Conservation (phyloP, 2,329 filamentous ascomycete genomes). For the Lasiodiplodia hormozganensis region DNA sequence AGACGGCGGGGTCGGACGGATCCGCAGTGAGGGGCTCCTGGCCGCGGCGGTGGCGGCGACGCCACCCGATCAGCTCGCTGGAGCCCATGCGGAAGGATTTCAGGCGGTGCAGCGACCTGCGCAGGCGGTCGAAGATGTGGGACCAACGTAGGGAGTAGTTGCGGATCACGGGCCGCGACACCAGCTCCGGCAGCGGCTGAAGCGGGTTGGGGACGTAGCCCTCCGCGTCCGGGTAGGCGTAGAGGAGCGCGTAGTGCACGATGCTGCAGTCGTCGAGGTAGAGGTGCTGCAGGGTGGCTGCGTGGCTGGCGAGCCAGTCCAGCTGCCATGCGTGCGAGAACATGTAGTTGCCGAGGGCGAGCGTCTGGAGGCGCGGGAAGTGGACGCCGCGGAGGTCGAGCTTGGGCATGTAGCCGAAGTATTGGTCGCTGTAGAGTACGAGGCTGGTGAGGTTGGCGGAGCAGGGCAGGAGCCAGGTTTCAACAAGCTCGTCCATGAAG, state of each 20-base stretch:
- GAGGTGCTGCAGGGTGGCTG: constrained; percentile 48
- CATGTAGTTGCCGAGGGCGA: constrained; percentile 51
- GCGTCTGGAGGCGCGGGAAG: constrained; percentile 50
- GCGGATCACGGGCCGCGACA: background rate
- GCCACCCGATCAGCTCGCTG: background rate
- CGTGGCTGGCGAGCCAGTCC: constrained; percentile 54
- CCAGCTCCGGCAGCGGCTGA: too few relatives aligned
- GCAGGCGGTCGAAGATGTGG: background rate
- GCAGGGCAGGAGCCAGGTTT: constrained; percentile 35
- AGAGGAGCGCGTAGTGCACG: constrained; percentile 30
- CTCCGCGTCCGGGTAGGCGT: background rate
- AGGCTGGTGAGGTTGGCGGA: constrained; percentile 48
- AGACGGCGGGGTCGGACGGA: background rate
- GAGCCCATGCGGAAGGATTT: background rate
- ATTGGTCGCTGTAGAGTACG: constrained; percentile 39
- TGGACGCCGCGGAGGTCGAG: constrained; percentile 42
- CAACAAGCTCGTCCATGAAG: constrained; percentile 34
- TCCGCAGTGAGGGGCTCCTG: background rate
- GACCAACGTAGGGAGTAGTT: background rate
- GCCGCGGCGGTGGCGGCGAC: background rate
- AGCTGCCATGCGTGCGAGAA: constrained; percentile 56
- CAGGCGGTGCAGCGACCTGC: background rate
- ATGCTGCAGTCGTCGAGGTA: constrained; percentile 55
- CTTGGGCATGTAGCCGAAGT: constrained; percentile 52
- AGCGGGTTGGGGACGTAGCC: background rate